Evolutionary conservation across 257 asterid genomes (phyloP).

Genomic region (Nicotiana knightiana): DNA sequence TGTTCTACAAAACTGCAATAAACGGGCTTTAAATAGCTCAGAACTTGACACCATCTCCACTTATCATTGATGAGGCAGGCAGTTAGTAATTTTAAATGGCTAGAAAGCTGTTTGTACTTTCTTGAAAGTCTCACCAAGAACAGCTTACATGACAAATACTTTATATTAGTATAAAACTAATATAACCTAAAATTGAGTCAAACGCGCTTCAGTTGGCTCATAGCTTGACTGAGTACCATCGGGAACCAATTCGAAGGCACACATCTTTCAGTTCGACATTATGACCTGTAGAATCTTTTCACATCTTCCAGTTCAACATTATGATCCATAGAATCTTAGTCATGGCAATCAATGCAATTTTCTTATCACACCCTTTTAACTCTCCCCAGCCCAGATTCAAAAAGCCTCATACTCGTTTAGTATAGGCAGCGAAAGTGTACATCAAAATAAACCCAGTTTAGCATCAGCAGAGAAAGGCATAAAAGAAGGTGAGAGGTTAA

Average conservation of each 20-base stretch:
- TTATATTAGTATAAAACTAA: background rate
- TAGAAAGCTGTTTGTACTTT: background rate
- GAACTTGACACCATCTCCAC: background rate
- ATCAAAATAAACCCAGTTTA: background rate
- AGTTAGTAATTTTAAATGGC: background rate
- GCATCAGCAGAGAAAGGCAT: background rate
- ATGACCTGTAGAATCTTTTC: background rate
- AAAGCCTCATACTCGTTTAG: background rate
- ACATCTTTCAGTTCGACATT: background rate
- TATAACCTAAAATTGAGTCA: background rate
- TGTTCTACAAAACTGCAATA: background rate
- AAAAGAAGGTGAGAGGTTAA: background rate
- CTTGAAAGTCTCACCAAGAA: background rate
- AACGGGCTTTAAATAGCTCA: background rate
- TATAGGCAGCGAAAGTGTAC: background rate
- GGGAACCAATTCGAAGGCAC: background rate
- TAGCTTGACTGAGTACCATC: background rate
- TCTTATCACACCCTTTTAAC: background rate
- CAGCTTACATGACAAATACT: background rate
- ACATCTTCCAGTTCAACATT: background rate
- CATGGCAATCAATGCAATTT: background rate
- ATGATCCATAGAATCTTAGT: background rate
- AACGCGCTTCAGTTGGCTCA: background rate
- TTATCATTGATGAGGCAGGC: background rate
- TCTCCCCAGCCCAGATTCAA: background rate